phyloP scores from a whole-genome alignment of 192 early-diverging fungal genomes.

The Mortierella antarctica region DNA sequence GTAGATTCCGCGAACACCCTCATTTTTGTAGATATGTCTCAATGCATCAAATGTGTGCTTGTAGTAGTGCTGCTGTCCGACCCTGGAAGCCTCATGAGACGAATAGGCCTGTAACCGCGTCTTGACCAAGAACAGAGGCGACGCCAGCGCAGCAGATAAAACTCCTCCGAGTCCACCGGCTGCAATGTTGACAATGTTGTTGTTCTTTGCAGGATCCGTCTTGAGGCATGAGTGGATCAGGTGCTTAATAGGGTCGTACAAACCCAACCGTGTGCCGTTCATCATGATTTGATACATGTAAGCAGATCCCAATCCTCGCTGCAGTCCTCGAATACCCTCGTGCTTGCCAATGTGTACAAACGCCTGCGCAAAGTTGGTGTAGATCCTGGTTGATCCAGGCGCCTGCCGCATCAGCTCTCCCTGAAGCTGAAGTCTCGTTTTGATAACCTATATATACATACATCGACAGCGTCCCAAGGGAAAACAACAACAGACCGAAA shows the following conservation, averaged over 20 bases:
- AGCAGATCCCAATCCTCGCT: constrained; percentile 84
- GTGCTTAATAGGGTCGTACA: constrained; percentile 88
- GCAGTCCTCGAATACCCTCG: constrained; percentile 89
- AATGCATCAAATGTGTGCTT: constrained; percentile 74
- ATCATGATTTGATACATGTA: constrained; percentile 93
- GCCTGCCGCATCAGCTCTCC: constrained; percentile 80
- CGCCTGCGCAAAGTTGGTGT: constrained; percentile 83
- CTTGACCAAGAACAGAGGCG: constrained; percentile 93
- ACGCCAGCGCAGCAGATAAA: constrained; percentile 83
- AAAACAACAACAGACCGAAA: too few relatives aligned
- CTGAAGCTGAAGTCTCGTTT: constrained; percentile 94
- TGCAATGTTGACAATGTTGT: constrained; percentile 72
- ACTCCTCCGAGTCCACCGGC: constrained; percentile 83
- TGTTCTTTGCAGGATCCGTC: constrained; percentile 44
- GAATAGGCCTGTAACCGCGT: constrained; percentile 86
- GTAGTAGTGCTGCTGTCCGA: constrained; percentile 92
- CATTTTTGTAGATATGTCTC: constrained; percentile 69
- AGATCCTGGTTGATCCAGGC: constrained; percentile 62
- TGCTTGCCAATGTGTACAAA: constrained; percentile 79
- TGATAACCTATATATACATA: constrained; percentile 90
- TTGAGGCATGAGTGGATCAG: constrained; percentile 59
- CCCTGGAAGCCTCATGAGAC: constrained; percentile 63
- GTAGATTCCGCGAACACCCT: constrained; percentile 86
- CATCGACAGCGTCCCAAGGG: background rate
- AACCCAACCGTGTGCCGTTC: constrained; percentile 92